These are phyloP conservation scores for Plasmodium berghei DNA, from an alignment of 169 alveolate genomes.

Conservation along the genomic window DNA sequence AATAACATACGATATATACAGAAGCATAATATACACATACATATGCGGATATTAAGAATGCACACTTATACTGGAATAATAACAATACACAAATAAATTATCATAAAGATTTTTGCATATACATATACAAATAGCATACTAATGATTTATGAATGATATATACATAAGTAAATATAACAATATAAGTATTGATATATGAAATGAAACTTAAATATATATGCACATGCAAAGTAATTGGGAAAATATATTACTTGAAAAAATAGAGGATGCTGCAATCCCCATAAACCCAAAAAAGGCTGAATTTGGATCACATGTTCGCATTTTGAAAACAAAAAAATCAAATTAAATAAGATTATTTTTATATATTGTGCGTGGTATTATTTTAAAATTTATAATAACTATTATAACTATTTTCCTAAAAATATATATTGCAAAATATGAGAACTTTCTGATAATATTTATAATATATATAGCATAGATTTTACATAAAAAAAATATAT, in stretches of 20 bases:
- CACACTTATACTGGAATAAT: not conserved
- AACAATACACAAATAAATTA: not conserved
- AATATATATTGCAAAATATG: no score
- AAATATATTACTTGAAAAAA: conserved; percentile 93
- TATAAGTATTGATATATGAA: not conserved
- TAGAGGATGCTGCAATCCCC: conserved; percentile 99
- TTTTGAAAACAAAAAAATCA: conserved; percentile 39
- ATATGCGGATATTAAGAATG: not conserved
- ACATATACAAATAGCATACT: not conserved
- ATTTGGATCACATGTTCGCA: conserved; percentile 92
- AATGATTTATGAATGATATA: not conserved
- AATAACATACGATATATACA: not conserved
- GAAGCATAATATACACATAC: not conserved
- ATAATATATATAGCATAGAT: no score
- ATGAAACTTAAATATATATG: not conserved
- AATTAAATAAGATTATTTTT: no score
- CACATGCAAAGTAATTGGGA: conserved; percentile 4
- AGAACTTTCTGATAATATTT: no score
- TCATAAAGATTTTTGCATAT: no score
- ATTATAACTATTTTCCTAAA: no score
- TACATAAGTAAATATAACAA: not conserved
- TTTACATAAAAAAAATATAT: conserved; percentile 1
- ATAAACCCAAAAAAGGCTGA: conserved; percentile 97
- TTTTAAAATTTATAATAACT: no score
- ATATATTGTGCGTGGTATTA: no score